Evolutionary conservation across 2,329 filamentous ascomycete genomes (phyloP).

Genomic region (Trichoderma sp.): DNA sequence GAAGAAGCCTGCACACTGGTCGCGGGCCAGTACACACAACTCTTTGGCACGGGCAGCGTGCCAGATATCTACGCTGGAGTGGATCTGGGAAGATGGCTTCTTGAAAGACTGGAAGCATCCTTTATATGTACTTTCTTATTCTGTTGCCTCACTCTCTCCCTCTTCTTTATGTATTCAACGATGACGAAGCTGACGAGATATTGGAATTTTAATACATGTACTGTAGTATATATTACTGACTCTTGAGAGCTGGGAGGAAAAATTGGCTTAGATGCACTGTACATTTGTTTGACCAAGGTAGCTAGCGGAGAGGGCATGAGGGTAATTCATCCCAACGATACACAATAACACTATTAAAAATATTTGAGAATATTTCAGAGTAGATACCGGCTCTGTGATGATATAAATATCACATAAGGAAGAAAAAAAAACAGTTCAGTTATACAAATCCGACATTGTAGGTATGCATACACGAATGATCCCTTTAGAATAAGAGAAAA

Average conservation of each 20-base stretch:
- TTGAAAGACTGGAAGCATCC: slow-evolving; percentile 1
- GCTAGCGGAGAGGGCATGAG: not conserved
- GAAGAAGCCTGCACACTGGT: slow-evolving; percentile 14
- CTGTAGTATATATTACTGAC: slow-evolving; percentile 23
- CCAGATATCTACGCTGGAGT: slow-evolving; percentile 12
- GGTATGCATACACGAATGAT: not conserved
- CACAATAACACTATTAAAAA: not conserved
- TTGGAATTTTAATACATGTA: slow-evolving; percentile 20
- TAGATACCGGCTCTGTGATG: not conserved
- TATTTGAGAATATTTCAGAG: not conserved
- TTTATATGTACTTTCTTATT: not conserved
- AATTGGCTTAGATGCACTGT: slow-evolving; percentile 2
- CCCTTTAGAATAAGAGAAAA: not conserved
- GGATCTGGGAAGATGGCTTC: slow-evolving; percentile 5
- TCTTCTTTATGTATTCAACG: slow-evolving; percentile 25
- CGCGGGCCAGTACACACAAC: not conserved
- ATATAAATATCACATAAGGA: not conserved
- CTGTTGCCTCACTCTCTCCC: not conserved
- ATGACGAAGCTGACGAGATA: slow-evolving; percentile 26
- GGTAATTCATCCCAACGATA: not conserved
- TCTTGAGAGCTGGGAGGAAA: not conserved
- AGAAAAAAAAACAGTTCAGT: not conserved
- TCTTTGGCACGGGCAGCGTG: slow-evolving; percentile 1
- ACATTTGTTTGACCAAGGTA: slow-evolving; percentile 2
- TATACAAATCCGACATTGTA: not conserved